phyloP scores from a whole-genome alignment of 352 stramenopile genomes.

The Thraustochytrium striatum region DNA sequence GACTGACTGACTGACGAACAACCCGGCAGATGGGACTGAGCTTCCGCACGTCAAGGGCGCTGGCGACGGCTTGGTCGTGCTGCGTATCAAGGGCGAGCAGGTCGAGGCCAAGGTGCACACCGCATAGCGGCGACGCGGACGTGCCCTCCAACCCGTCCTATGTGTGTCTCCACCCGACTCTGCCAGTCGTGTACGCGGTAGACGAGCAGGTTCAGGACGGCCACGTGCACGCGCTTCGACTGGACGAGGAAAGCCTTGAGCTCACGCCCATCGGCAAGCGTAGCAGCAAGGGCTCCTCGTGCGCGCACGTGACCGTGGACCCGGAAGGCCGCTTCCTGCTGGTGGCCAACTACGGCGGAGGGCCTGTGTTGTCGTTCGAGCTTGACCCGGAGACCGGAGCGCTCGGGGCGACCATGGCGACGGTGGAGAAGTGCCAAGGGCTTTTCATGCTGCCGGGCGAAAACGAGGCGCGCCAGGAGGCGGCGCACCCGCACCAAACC shows the following conservation, averaged over 20 bases:
- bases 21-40: slow-evolving; percentile 1
- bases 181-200: slow-evolving; percentile 13
- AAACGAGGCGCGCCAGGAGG: slow-evolving; percentile 23
- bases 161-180: slow-evolving; percentile 12
- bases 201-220: background rate
- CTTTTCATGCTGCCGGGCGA: background rate
- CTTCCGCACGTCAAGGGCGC: slow-evolving; percentile 4
- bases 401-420: background rate
- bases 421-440: background rate
- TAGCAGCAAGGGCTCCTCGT: background rate
- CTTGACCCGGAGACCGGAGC: background rate
- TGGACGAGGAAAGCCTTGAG: background rate
- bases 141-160: slow-evolving; percentile 22
- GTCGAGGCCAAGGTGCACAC: background rate
- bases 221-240: background rate
- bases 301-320: background rate
- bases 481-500: background rate
- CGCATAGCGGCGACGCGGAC: background rate
- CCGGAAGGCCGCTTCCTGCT: background rate
- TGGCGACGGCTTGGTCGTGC: background rate
- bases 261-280: background rate
- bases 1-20: background rate
- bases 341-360: slow-evolving; percentile 8
- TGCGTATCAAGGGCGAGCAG: background rate
- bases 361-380: background rate